These are phyloP conservation scores for Berberis thunbergii DNA, from an alignment of 164 flowering plant species.

Conservation along the genomic window DNA sequence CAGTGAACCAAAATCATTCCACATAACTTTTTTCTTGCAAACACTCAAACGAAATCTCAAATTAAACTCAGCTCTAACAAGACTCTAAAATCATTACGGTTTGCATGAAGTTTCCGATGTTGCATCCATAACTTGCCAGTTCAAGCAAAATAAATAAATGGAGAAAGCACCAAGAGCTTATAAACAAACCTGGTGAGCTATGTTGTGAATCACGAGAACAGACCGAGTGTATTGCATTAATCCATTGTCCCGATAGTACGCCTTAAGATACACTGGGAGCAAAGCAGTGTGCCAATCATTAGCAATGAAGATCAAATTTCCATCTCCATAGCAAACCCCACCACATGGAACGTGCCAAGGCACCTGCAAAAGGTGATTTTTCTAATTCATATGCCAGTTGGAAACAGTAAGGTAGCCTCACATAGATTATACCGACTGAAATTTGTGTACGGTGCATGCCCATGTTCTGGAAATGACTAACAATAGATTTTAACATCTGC, in stretches of 20 bases:
- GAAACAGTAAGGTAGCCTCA: neutral
- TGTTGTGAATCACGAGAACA: constrained; percentile 86
- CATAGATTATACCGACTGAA: neutral
- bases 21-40: too few relatives aligned
- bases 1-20: neutral
- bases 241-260: constrained; percentile 88
- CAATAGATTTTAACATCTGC: too few relatives aligned
- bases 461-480: too few relatives aligned
- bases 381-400: constrained; percentile 5
- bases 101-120: too few relatives aligned
- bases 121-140: neutral
- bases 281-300: constrained; percentile 99
- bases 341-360: constrained; percentile 98
- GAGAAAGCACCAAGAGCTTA: neutral
- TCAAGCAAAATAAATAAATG: neutral
- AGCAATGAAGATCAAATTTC: constrained; percentile 87
- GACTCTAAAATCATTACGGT: too few relatives aligned
- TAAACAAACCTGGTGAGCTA: constrained; percentile 88
- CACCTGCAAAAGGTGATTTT: constrained; percentile 41
- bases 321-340: constrained; percentile 96
- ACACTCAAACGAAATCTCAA: neutral
- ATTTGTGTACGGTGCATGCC: too few relatives aligned
- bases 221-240: constrained; percentile 78
- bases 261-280: constrained; percentile 87
- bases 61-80: too few relatives aligned